These are phyloP conservation scores for Xylaria venustula DNA, from an alignment of 495 filamentous ascomycete species.

Conservation along the genomic window DNA sequence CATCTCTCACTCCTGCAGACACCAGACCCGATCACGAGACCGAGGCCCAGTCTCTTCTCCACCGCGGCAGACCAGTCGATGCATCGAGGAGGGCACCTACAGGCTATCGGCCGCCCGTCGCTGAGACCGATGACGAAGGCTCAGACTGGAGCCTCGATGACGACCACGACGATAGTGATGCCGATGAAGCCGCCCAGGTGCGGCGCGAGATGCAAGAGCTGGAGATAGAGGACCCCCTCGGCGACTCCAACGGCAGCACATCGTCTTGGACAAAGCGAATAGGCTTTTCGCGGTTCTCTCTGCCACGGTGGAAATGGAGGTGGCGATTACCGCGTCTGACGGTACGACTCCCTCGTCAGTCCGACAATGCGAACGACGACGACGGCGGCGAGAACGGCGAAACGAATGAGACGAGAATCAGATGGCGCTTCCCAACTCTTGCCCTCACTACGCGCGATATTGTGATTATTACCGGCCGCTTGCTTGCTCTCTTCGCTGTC, in stretches of 20 bases:
- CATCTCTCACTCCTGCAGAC: constrained; percentile 30
- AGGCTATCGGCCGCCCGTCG: constrained; percentile 73
- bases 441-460: constrained; percentile 25
- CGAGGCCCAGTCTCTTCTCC: constrained; percentile 62
- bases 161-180: constrained; percentile 32
- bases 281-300: constrained; percentile 35
- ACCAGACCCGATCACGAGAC: constrained; percentile 32
- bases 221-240: constrained; percentile 76
- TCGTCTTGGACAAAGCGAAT: constrained; percentile 53
- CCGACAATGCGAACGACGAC: constrained; percentile 10
- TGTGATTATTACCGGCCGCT: constrained; percentile 64
- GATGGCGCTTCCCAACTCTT: constrained; percentile 27
- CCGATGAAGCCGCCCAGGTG: constrained; percentile 55
- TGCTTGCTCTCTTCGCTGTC: constrained; percentile 73
- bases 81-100: constrained; percentile 34
- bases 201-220: constrained; percentile 84
- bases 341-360: constrained; percentile 36
- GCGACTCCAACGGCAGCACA: constrained; percentile 34
- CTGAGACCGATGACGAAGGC: constrained; percentile 59
- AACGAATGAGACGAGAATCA: constrained; percentile 18
- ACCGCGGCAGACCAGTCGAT: constrained; percentile 35
- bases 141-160: constrained; percentile 40
- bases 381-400: constrained; percentile 11
- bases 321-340: constrained; percentile 47
- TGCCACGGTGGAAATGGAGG: constrained; percentile 44